Percentiles rank a stretch among this genome's conserved stretches.
phyloP scores from a whole-genome alignment of 176 grass and related monocot species.

The Oryza officinalis region DNA sequence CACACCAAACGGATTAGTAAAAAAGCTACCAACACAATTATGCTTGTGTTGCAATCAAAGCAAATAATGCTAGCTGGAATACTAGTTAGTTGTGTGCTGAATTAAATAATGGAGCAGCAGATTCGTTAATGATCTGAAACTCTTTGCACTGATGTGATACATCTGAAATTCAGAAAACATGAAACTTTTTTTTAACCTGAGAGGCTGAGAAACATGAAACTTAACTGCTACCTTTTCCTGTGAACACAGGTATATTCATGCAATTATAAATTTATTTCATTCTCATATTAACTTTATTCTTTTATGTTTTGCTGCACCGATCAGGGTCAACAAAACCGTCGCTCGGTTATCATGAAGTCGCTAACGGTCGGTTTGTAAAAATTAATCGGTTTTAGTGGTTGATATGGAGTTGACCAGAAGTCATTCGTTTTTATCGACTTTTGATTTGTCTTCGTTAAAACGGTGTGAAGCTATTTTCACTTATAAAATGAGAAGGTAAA shows the following conservation, averaged over 20 bases:
- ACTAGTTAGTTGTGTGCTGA: neutral
- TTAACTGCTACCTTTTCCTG: neutral
- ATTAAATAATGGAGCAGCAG: neutral
- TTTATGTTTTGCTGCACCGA: neutral
- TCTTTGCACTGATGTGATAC: neutral
- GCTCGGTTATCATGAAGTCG: too few species aligned
- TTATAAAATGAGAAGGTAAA: too few species aligned
- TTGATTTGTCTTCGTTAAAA: too few species aligned
- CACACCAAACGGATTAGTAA: neutral
- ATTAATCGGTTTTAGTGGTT: too few species aligned
- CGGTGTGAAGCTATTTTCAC: too few species aligned
- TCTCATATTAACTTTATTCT: neutral
- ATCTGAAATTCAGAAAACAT: neutral
- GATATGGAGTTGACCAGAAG: too few species aligned
- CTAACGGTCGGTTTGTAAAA: too few species aligned
- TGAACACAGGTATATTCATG: too few species aligned
- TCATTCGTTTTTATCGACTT: too few species aligned
- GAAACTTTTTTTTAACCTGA: neutral
- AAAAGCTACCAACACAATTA: neutral
- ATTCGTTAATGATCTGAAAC: neutral
- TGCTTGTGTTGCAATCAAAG: conserved; percentile 36
- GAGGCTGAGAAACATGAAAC: neutral
- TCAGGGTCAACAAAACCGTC: neutral
- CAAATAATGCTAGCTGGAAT: neutral
- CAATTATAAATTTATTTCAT: neutral